Conservation (phyloP, 805 yeast genomes). For the Soucietia sequanensis region DNA sequence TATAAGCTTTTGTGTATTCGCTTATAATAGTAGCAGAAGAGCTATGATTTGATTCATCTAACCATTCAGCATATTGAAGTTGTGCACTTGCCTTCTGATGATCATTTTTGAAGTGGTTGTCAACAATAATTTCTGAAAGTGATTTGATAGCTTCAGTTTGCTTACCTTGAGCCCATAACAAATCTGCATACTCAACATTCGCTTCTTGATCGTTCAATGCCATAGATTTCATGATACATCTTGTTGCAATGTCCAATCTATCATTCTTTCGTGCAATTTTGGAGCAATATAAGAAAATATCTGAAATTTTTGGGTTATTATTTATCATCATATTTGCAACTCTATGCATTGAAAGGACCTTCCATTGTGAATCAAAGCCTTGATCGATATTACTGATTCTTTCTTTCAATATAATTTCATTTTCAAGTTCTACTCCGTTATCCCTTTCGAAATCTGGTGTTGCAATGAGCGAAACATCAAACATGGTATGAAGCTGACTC, state of each 20-base stretch:
- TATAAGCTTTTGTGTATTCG: conserved; percentile 62
- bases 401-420: conserved; percentile 21
- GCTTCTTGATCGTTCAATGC: conserved; percentile 43
- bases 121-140: conserved; percentile 42
- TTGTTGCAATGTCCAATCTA: conserved; percentile 70
- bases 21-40: conserved; percentile 69
- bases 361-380: conserved; percentile 57
- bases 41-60: conserved; percentile 80
- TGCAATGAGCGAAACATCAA: conserved; percentile 30
- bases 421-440: conserved; percentile 10
- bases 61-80: conserved; percentile 82
- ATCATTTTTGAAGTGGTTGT: conserved; percentile 14
- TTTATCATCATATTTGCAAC: conserved; percentile 32
- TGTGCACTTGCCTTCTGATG: conserved; percentile 47
- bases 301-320: conserved; percentile 37
- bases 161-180: conserved; percentile 89
- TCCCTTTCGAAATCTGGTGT: conserved; percentile 8
- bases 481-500: conserved; percentile 36
- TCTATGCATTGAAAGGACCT: conserved; percentile 57
- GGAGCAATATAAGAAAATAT: conserved; percentile 59
- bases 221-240: conserved; percentile 62
- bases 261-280: conserved; percentile 64
- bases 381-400: conserved; percentile 37
- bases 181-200: conserved; percentile 73
- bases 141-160: conserved; percentile 77